Base-by-base conservation (phyloP, 176 grass and related monocot species). In the Hsuehochloa calcarea region DNA sequence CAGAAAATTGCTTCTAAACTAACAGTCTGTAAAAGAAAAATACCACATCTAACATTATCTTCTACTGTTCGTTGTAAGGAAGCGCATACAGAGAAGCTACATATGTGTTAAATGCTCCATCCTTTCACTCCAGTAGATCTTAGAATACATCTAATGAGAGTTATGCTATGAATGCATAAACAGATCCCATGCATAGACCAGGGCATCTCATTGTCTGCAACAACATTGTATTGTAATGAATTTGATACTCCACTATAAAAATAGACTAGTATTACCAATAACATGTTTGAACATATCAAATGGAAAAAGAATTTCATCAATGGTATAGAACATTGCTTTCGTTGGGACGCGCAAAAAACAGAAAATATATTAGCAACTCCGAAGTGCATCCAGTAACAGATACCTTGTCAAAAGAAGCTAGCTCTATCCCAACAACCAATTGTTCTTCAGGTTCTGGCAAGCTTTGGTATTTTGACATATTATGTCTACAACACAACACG, bases 371-470 rank as follows among this genome's bases (percentile, higher is more conserved):
- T 39, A 64, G 67, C 25, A 79, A 80, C 56, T 23, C 54, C 20
- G 37, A 81, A 87, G 52, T 45, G 61, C 39, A 84, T 75, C 74
- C 63, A 35, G 13, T 70, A 89, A 65, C 3, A 81, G 58, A 73
- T 93, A 99, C 96, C 96, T 99, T 90, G 84, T 99, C 93, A 91
- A 99, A 92, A 43, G 96, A 96, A 82, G 90, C 84, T 82, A 94
- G 84, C 17, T 92, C 90, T 65, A 44, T 87, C 40, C 75, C 64
- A 68, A 80, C 68, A 73, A 75, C 56, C 45, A 84, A 60, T 15
- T 84, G 83, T 62, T 78, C 75, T 89, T 72, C 50, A 63, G 75
- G 26, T 81, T 69, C 79, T 75, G 22, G 69, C 59, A 74, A 60
- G 51, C 82, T 87, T 84, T 61, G 72, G 60, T 75, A 70, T 70